Evolutionary conservation across 768 basidiomycete species (phyloP), one percentile per base, ranked within the genome.

Genomic region (Hericium erinaceus): DNA sequence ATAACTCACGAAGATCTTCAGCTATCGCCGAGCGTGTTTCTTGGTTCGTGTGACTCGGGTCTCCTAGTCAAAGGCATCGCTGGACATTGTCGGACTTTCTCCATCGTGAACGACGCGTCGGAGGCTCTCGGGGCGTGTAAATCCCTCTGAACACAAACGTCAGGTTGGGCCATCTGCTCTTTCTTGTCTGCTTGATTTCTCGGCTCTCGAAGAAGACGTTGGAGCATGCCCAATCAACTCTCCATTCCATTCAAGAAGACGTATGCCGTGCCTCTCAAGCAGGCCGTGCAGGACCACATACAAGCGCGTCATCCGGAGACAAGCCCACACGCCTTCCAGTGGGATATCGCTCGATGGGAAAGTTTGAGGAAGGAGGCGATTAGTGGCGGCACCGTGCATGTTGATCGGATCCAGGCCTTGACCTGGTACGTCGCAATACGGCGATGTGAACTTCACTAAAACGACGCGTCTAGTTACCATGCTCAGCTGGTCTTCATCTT

Each of bases 401-500:
- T 82, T 52, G 77, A 81, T 63, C 79, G 78, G 61, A 70, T 83
- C 64, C 70, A 81, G 60, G 65, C 76, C 4, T 66, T 77, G 49
- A 64, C 87, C 56, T 75, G 77, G 94, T 93, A 63, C 60, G 83
- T 79, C 54, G 44, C 55, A 59, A 39, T 40, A 39, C 33, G 20
- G 12, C 41, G 16, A 13, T 15, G 39, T 57, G 12, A 40, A 56
- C 59, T 59, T 28, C 26, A 38, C 28, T 26, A 33, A 59, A 59
- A 64, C 56, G 61, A 52, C 48, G 56, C 46, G 60, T 46, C 48
- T 62, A 98, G 95, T 48, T 98, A 98, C 68, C 89, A 97, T 63
- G 89, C 92, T 3, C 95, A 95, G 67, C 81, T 98, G 39, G 75
- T 84, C 0, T 93, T 87, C 60, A 80, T 94, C 37, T 70, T 90